Percentiles rank a stretch among this genome's conserved stretches.
Conservation (phyloP, 306 rosid genomes). For the Medicago ruthenica region DNA sequence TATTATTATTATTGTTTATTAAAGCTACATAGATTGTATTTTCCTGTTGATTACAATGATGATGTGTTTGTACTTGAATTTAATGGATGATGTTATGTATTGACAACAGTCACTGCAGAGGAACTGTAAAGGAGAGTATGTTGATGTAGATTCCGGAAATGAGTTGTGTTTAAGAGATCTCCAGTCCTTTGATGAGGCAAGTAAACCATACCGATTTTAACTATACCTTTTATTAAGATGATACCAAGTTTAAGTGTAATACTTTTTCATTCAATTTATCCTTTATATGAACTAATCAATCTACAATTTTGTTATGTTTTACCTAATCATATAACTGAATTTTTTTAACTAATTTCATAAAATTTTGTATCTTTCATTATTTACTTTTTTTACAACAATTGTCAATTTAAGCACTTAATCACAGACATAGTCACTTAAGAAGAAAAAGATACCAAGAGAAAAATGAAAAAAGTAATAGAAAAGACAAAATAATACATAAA, state of each 20-base stretch:
- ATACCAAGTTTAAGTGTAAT: too few species aligned
- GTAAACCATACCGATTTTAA: not conserved
- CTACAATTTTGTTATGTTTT: not conserved
- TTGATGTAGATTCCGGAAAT: conserved; percentile 41
- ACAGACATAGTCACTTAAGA: too few species aligned
- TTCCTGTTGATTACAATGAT: not conserved
- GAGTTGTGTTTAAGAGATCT: conserved; percentile 47
- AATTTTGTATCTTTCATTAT: too few species aligned
- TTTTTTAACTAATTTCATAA: too few species aligned
- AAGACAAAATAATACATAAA: too few species aligned
- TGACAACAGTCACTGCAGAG: conserved; percentile 57
- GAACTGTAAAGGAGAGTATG: conserved; percentile 58
- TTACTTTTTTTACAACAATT: too few species aligned
- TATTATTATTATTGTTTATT: not conserved
- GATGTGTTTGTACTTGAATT: not conserved
- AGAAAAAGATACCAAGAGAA: too few species aligned
- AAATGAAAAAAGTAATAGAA: too few species aligned
- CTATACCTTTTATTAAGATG: too few species aligned
- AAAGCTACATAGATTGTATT: not conserved
- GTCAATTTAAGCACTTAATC: too few species aligned
- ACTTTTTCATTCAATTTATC: not conserved
- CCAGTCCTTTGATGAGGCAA: conserved; percentile 39
- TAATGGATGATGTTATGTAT: not conserved
- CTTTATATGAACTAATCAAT: not conserved
- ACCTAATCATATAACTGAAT: too few species aligned